Evolutionary conservation across 2,329 filamentous ascomycete species (phyloP).

Genomic region (Torrubiella hemipterigena): DNA sequence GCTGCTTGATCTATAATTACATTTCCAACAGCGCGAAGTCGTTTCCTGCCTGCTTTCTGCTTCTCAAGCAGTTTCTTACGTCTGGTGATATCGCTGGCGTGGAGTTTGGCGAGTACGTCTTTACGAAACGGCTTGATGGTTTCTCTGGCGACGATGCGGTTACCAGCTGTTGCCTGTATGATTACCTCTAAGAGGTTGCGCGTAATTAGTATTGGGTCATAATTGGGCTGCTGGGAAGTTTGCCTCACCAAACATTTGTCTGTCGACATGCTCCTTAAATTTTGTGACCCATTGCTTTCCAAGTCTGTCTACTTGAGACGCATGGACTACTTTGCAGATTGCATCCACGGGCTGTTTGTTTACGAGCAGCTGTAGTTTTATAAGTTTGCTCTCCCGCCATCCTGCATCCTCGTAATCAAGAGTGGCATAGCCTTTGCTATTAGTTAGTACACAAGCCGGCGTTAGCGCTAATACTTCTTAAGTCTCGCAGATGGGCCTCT

Average conservation of each 20-base stretch:
- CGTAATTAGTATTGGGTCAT: no score
- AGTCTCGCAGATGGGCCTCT: no score
- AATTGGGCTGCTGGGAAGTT: no score
- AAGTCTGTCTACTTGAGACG: conserved; percentile 66
- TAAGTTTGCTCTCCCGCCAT: conserved; percentile 67
- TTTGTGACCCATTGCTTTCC: conserved; percentile 84
- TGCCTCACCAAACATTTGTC: conserved; percentile 69
- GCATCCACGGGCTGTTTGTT: conserved; percentile 92
- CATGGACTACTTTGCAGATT: conserved; percentile 80
- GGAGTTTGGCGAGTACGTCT: conserved; percentile 85
- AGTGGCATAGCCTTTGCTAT: conserved; percentile 77
- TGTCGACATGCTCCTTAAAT: conserved; percentile 92
- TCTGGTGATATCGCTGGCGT: conserved; percentile 76
- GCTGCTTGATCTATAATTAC: conserved; percentile 94
- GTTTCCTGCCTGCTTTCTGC: conserved; percentile 92
- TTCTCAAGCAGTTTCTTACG: conserved; percentile 84
- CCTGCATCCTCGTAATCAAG: conserved; percentile 95
- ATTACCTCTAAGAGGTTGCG: conserved; percentile 71
- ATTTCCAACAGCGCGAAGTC: conserved; percentile 71
- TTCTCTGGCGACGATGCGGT: conserved; percentile 75
- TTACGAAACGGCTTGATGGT: conserved; percentile 96
- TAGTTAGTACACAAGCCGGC: not conserved
- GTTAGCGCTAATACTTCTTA: no score
- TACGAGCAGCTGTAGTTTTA: conserved; percentile 85
- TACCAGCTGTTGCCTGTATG: conserved; percentile 82